Percentiles rank a stretch among this genome's conserved stretches.
Evolutionary conservation across 2,329 filamentous ascomycete species (phyloP).

Genomic region (Fusarium odoratissimum): DNA sequence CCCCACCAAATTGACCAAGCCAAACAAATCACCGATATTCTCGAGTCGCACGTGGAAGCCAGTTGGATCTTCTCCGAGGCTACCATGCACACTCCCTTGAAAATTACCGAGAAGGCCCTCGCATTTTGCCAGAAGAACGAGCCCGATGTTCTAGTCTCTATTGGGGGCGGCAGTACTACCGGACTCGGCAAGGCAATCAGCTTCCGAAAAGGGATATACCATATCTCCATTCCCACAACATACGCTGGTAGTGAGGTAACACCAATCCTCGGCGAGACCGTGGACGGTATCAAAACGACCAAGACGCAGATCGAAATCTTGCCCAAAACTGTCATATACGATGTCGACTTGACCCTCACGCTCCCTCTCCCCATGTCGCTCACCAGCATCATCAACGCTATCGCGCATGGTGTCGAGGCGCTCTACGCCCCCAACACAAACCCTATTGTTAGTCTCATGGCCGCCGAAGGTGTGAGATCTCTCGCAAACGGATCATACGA

Average conservation of each 20-base stretch:
- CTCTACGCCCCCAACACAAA: neutral
- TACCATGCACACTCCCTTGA: neutral
- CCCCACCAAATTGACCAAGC: neutral
- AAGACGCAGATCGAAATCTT: neutral
- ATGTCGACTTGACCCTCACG: neutral
- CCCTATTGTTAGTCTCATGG: neutral
- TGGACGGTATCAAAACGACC: neutral
- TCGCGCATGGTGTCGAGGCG: neutral
- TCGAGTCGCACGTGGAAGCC: neutral
- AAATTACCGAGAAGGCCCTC: neutral
- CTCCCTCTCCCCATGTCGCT: neutral
- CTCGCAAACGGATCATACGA: neutral
- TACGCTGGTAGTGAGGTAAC: neutral
- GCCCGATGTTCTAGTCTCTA: neutral
- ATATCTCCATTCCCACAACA: neutral
- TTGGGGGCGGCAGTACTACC: neutral
- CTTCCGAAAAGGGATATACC: neutral
- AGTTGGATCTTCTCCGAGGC: neutral
- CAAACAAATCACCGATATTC: neutral
- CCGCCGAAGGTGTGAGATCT: neutral
- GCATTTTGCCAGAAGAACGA: neutral
- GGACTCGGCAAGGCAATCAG: neutral
- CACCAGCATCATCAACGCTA: neutral
- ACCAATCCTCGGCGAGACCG: neutral
- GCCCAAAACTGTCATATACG: neutral